Evolutionary conservation across 2,329 filamentous ascomycete species (phyloP), one percentile per base, ranked within the genome.

Genomic region (Xylariomycetidae sp.): DNA sequence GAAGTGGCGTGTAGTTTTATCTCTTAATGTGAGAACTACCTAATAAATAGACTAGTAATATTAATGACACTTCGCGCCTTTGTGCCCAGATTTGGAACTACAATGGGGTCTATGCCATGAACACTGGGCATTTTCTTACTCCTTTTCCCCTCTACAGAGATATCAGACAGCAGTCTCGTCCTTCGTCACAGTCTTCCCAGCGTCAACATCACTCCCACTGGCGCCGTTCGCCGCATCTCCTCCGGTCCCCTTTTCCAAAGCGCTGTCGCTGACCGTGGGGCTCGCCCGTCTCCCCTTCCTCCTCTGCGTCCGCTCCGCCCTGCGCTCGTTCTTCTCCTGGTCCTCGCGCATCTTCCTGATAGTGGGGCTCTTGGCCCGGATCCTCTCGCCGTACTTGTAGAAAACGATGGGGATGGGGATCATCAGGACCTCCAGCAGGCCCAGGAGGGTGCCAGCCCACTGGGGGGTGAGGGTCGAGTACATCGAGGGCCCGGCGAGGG

Each of bases 331-430:
- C 45, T 41, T 56, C 30, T 67, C 64, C 37, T 66, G 57, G n/a
- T 70, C 65, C 35, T 70, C 64, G 5, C 60, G 57, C 45, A 71
- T 54, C 35, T 59, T 56, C n/a, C 57, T 53, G 31, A 72, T 64
- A 11, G 74, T 53, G 1, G 62, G 63, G 34, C 72, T 77, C 50
- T 60, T 70, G 5, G 63, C 62, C 3, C 76, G 61, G 33, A 80
- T 78, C 36, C 53, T 56, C 22, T 66, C 64, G 0, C 76, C 76
- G 45, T 73, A 80, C 18, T 65, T 64, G 58, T 87, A 92, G 50
- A 94, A 92, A 1, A 87, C 67, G 36, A 90, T 73, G 0, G 87
- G 87, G 29, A 92, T 88, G 0, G 88, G 86, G 12, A 92, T 82
- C 49, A 88, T 74, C 1, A 69, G 64, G 2, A 87, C 74, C 48